Evolutionary conservation across 257 asterid species (phyloP), one percentile per base, ranked within the genome.

Genomic region (Paraleonurus japonicus): DNA sequence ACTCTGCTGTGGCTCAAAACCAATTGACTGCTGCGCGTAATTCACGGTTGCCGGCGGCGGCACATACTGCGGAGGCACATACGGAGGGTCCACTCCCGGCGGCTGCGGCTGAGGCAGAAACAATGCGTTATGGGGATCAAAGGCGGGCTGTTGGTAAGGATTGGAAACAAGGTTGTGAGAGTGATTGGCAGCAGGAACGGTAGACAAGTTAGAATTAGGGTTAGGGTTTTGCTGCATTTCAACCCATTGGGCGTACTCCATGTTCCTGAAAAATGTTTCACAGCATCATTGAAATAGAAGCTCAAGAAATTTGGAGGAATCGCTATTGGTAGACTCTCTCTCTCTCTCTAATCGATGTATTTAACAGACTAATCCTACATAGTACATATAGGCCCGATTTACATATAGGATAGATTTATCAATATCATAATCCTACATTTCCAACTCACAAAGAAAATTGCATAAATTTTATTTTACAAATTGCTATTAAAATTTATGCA

Each of bases 1-100:
- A 47, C 16, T 35, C 53, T 69, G 86, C 61, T 65, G 83, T 13
- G 69, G 67, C 71, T 72, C 80, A 47, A 1, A 73, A 51, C 50
- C 10, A 58, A 45, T 3, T 10, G 81, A 50, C 27, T 72, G 83
- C 69, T 69, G 85, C 37, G 54, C 71, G 70, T 28, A 28, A 28
- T 28, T 28, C 39, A 75, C 79, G 27, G 74, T 10, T 19, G 22
- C 39, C 33, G 71, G 43, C 65, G 73, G 74, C 59, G 75, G 70
- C 72, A 47, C 73, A 41, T 61, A 72, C 58, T 74, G 61, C 59
- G 73, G 68, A 17, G 80, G 77, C 28, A 76, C 76, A 55, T 65
- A 76, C 33, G 79, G 77, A 54, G 58, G 78, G n/a, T 81, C 87
- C 61, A 68, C 70, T 1, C 81, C 87, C 63, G 85, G 85, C 35